These are phyloP conservation scores for Naumovozyma baii DNA, from an alignment of 805 yeast species.

Conservation along the genomic window DNA sequence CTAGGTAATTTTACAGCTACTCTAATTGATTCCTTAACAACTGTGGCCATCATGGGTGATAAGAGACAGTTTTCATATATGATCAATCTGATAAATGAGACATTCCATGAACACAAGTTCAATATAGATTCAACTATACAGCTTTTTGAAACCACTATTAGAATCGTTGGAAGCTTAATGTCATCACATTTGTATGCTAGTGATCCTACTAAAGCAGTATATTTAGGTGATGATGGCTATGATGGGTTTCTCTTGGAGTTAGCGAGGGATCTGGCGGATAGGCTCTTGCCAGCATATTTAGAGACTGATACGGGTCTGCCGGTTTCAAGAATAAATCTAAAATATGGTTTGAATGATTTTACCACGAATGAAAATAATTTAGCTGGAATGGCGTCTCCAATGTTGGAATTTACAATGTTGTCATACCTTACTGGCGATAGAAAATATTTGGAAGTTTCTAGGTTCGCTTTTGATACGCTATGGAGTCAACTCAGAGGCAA, in stretches of 20 bases:
- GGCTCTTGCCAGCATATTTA: conserved; percentile 61
- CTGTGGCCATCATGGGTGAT: conserved; percentile 64
- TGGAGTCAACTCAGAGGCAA: conserved; percentile 55
- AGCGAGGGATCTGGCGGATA: conserved; percentile 68
- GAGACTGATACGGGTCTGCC: conserved; percentile 55
- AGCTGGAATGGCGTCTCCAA: conserved; percentile 79
- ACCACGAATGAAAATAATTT: conserved; percentile 64
- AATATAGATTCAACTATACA: conserved; percentile 65
- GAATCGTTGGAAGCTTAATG: conserved; percentile 73
- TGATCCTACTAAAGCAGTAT: conserved; percentile 36
- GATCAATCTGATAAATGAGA: conserved; percentile 33
- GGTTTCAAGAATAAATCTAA: conserved; percentile 66
- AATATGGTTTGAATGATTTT: conserved; percentile 30
- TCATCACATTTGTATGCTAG: conserved; percentile 68
- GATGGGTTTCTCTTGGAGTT: conserved; percentile 61
- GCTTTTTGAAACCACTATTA: conserved; percentile 77
- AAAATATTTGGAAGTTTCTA: conserved; percentile 53
- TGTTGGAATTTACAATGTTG: conserved; percentile 69
- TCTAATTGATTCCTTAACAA: conserved; percentile 68
- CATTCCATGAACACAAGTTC: conserved; percentile 37
- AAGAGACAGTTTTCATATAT: conserved; percentile 42
- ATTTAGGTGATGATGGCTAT: conserved; percentile 34
- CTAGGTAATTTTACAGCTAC: conserved; percentile 78
- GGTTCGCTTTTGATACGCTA: conserved; percentile 52
- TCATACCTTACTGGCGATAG: conserved; percentile 68